Percentiles rank a stretch among this genome's conserved stretches.
phyloP scores from a whole-genome alignment of 2,329 filamentous ascomycete genomes.

The Bipolaris bicolor region DNA sequence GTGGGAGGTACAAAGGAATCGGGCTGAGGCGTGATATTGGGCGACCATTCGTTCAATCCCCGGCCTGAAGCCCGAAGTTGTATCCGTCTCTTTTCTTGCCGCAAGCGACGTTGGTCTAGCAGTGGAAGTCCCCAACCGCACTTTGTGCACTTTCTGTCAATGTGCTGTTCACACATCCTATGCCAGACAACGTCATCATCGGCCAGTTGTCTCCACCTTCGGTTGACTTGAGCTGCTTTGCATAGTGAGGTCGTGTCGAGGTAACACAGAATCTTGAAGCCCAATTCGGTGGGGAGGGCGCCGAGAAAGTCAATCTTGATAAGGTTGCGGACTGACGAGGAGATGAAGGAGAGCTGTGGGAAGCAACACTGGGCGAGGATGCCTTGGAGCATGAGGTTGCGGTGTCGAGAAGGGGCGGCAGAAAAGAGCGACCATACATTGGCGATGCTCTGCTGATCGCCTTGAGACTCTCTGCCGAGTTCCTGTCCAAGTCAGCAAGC shows the following conservation, averaged over 20 bases:
- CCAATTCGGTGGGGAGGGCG: slow-evolving; percentile 85
- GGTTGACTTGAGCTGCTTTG: slow-evolving; percentile 93
- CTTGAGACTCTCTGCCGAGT: slow-evolving; percentile 78
- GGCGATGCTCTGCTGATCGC: slow-evolving; percentile 92
- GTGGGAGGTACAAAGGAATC: slow-evolving; percentile 36
- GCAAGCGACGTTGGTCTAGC: slow-evolving; percentile 84
- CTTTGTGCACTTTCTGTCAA: slow-evolving; percentile 90
- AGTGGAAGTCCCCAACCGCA: slow-evolving; percentile 95
- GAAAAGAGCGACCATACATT: slow-evolving; percentile 99
- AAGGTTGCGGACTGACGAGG: slow-evolving; percentile 86
- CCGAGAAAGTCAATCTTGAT: slow-evolving; percentile 97
- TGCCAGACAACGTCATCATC: slow-evolving; percentile 99
- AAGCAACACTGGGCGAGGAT: slow-evolving; percentile 98
- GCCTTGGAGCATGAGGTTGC: slow-evolving; percentile 94
- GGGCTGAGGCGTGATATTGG: slow-evolving; percentile 57
- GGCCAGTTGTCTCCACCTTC: slow-evolving; percentile 85
- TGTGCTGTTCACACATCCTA: slow-evolving; percentile 96
- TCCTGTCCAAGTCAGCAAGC: slow-evolving; percentile 61
- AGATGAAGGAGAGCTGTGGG: slow-evolving; percentile 91
- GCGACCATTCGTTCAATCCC: slow-evolving; percentile 61
- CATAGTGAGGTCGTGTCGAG: slow-evolving; percentile 94
- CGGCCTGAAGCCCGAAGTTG: slow-evolving; percentile 70
- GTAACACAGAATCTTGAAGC: slow-evolving; percentile 90
- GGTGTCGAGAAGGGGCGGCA: slow-evolving; percentile 89
- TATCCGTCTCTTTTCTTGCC: slow-evolving; percentile 85